Conservation (phyloP, 1,139 yeast genomes). For the Scheffersomyces cryptocercus region DNA sequence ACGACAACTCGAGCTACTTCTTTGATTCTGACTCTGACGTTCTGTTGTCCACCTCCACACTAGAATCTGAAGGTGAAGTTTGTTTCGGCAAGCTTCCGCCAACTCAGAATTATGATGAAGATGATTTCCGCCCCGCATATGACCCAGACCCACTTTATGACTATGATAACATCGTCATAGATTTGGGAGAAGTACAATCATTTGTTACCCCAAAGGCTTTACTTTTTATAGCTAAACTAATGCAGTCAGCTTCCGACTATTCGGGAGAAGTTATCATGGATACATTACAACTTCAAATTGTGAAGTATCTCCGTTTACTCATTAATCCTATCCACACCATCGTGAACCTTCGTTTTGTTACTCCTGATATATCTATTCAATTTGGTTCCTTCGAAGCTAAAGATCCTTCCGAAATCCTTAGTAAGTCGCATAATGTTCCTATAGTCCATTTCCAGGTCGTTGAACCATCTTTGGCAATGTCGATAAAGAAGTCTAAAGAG, state of each 20-base stretch:
- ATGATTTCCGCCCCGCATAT: constrained; percentile 46
- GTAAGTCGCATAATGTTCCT: constrained; percentile 20
- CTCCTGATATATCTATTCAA: constrained; percentile 49
- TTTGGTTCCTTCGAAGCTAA: constrained; percentile 39
- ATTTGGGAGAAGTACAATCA: constrained; percentile 46
- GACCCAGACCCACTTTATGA: constrained; percentile 46
- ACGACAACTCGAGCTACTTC: neutral
- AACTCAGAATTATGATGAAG: constrained; percentile 37
- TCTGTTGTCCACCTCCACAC: neutral
- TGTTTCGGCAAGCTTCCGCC: constrained; percentile 24
- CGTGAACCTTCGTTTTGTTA: constrained; percentile 50
- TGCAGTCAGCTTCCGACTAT: constrained; percentile 35
- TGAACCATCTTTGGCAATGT: constrained; percentile 42
- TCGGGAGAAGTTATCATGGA: constrained; percentile 59
- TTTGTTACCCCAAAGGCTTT: constrained; percentile 41
- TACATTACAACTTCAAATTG: constrained; percentile 60
- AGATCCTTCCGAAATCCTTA: constrained; percentile 16
- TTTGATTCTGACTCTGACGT: neutral
- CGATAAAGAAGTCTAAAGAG: constrained; percentile 12
- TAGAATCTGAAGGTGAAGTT: constrained; percentile 8
- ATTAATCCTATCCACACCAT: constrained; percentile 38
- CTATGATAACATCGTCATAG: constrained; percentile 56
- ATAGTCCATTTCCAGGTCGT: constrained; percentile 25
- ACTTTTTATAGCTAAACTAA: constrained; percentile 26
- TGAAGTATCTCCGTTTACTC: constrained; percentile 40